Base-by-base conservation (phyloP, 2,329 filamentous ascomycete genomes). In the Aspergillus eucalypticola region DNA sequence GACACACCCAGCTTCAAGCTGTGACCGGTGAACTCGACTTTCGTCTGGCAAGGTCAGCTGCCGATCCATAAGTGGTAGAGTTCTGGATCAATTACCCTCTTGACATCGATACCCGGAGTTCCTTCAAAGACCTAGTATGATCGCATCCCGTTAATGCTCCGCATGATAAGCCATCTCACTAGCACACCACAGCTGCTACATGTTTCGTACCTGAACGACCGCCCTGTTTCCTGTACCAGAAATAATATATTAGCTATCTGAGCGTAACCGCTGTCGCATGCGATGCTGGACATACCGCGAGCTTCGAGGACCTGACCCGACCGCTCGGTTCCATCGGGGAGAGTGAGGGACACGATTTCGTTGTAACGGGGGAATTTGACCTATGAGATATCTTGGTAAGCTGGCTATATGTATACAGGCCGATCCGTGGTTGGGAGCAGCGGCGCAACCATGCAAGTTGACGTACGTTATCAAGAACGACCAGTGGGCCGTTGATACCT, bases 1-100 rank as follows among this genome's bases (percentile, higher is more conserved):
- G 95, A 98, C 62, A 99, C 95, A 79, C 95, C 95, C 56, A 99
- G 90, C 86, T 98, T 98, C 83, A 99, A 83, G 82, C 91, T 98
- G 82, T 97, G 87, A 62, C 95, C 95, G 32, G 91, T 96, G 79
- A 99, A 98, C 78, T 99, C 91, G 78, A 99, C 94, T 85, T 90
- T 96, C 58, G 94, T 96, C 93, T 95, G 73, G 67, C 10, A 23
- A 13, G 58, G 65, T 69, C 53, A 71, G 67, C 54, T 35, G 10
- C 11, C 32, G 32, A 13, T 15, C 32, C 5, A 5, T 13, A 13
- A 35, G 32, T 35, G 32, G 11, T 13, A 35, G 11, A 15, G 8
- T 27, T 29, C 25, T 27, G 60, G 29, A 17, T 44, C 29, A 49
- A 78, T 82, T 82, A 91, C 92, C 90, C 88, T 99, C 86, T 98